A percentile compares a stretch with the other conserved stretches of the same genome.
These are phyloP conservation scores for Byssothecium circinans DNA, from an alignment of 2,329 filamentous ascomycete genomes.

Conservation along the genomic window DNA sequence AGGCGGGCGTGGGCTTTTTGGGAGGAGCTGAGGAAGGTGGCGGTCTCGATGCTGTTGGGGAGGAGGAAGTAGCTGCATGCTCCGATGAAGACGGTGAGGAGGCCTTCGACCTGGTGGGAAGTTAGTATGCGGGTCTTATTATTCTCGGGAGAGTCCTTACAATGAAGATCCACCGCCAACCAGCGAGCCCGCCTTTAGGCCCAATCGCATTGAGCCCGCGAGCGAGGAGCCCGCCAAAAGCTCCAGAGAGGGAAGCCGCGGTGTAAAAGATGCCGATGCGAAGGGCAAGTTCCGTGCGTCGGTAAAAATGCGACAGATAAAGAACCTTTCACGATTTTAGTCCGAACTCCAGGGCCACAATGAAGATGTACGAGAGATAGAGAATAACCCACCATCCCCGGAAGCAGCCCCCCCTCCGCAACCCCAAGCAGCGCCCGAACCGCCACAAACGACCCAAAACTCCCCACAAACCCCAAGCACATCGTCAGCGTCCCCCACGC, in stretches of 20 bases:
- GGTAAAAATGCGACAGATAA: constrained; percentile 66
- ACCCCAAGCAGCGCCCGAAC: constrained; percentile 64
- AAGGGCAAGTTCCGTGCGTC: constrained; percentile 60
- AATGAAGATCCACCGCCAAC: constrained; percentile 61
- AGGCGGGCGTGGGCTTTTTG: constrained; percentile 55
- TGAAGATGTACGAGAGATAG: not conserved
- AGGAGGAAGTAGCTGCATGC: constrained; percentile 56
- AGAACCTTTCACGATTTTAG: constrained; percentile 50
- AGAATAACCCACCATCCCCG: constrained; percentile 57
- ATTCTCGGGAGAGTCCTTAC: constrained; percentile 1
- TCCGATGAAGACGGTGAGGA: constrained; percentile 57
- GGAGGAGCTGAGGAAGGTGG: constrained; percentile 56
- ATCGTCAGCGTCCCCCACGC: constrained; percentile 63
- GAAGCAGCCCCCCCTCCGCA: constrained; percentile 66
- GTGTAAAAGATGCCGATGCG: constrained; percentile 70
- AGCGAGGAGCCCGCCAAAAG: constrained; percentile 65
- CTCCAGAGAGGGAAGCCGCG: constrained; percentile 65
- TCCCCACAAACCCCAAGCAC: constrained; percentile 58
- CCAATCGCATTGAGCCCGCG: constrained; percentile 64
- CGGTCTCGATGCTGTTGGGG: constrained; percentile 58
- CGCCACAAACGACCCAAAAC: constrained; percentile 60
- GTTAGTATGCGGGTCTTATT: not conserved
- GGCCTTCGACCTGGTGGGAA: constrained; percentile 47
- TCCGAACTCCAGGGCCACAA: constrained; percentile 4
- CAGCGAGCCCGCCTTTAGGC: constrained; percentile 54